Conservation (phyloP, 805 yeast genomes). For the Cyberlindnera mrakii region DNA sequence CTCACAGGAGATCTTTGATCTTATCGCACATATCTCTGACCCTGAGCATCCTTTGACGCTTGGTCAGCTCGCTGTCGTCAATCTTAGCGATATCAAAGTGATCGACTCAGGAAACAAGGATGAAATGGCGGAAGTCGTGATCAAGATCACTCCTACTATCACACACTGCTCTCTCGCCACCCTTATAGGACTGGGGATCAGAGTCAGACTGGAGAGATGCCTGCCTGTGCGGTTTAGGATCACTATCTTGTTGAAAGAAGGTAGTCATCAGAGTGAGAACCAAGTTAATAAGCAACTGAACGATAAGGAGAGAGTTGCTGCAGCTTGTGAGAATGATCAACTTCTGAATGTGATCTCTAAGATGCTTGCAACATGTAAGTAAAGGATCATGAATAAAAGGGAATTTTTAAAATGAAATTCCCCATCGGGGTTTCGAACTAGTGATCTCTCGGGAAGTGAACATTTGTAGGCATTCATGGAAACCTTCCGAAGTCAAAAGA, state of each 20-base stretch:
- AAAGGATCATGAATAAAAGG: not conserved
- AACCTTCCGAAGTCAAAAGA: too few relatives aligned
- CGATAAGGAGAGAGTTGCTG: slow-evolving; percentile 96
- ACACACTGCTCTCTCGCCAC: slow-evolving; percentile 98
- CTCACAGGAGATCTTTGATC: slow-evolving; percentile 82
- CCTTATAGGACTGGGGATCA: slow-evolving; percentile 86
- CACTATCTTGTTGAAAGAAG: slow-evolving; percentile 75
- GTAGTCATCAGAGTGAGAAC: slow-evolving; percentile 90
- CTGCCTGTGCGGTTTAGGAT: slow-evolving; percentile 81
- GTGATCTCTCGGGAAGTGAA: too few relatives aligned
- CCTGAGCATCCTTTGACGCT: slow-evolving; percentile 96
- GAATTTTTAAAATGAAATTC: not conserved
- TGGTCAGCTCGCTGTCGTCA: slow-evolving; percentile 92
- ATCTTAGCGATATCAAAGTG: slow-evolving; percentile 72
- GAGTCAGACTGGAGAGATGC: slow-evolving; percentile 86
- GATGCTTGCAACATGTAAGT: slow-evolving; percentile 79
- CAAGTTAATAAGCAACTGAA: slow-evolving; percentile 96
- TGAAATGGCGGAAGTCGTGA: slow-evolving; percentile 67
- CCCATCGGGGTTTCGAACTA: too few relatives aligned
- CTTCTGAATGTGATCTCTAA: slow-evolving; percentile 82
- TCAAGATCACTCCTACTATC: slow-evolving; percentile 92
- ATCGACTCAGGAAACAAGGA: slow-evolving; percentile 45
- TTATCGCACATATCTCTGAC: slow-evolving; percentile 82
- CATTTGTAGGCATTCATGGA: too few relatives aligned
- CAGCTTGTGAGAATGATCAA: slow-evolving; percentile 97